phyloP scores from a whole-genome alignment of 257 asterid species.

The Solanum lycopersicoides region DNA sequence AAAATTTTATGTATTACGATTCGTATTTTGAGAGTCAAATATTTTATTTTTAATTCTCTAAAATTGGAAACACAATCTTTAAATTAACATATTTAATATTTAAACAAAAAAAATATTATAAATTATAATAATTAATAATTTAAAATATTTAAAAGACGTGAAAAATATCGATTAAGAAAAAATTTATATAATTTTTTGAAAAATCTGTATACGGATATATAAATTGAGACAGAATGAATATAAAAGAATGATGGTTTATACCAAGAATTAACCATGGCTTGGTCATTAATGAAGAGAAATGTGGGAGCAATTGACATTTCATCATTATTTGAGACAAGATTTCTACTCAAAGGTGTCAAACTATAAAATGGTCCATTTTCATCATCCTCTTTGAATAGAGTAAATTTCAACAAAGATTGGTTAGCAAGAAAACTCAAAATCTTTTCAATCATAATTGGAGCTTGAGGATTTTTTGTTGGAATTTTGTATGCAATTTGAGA shows the following conservation, averaged over 20 bases:
- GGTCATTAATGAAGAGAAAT: not conserved
- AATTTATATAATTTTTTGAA: fast-evolving
- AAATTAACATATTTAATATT: too few relatives aligned
- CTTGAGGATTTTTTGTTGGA: slow-evolving; percentile 4
- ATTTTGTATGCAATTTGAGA: not conserved
- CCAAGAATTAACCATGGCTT: not conserved
- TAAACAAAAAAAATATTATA: not conserved
- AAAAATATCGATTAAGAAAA: not conserved
- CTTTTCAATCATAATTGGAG: slow-evolving; percentile 1
- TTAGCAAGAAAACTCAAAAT: slow-evolving; percentile 1
- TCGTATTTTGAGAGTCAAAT: too few relatives aligned
- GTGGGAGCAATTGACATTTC: not conserved
- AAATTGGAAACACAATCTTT: too few relatives aligned
- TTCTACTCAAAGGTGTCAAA: not conserved
- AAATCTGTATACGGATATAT: not conserved
- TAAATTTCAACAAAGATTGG: not conserved
- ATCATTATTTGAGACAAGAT: not conserved
- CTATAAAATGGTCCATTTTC: not conserved
- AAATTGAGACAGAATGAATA: too few relatives aligned
- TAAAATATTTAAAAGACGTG: not conserved
- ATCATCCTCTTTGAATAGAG: not conserved
- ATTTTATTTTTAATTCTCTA: fast-evolving
- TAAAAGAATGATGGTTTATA: not conserved
- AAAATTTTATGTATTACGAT: too few relatives aligned
- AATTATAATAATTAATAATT: not conserved